Base-by-base conservation (phyloP, 176 grass and related monocot species). In the Triticum timopheevii region DNA sequence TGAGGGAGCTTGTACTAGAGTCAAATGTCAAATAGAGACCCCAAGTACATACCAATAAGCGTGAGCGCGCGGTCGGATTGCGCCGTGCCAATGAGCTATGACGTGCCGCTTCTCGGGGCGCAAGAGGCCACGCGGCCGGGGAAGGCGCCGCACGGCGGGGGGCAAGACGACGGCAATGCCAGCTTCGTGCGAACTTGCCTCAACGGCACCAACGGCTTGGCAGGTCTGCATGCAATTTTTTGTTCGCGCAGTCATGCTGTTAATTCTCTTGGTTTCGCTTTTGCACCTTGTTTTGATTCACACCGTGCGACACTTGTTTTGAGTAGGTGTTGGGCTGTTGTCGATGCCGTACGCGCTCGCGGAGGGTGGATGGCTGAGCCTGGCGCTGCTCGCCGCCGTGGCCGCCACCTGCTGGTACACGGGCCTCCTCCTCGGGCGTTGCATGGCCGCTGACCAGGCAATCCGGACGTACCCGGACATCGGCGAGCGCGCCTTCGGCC, bases 261-360 rank as follows among this genome's bases (percentile, higher is more conserved):
- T 66, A 4, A 13, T 69, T 34, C 65, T 67, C 65, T 67, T 19
- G 13, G 17, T 19, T 56, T 20, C 2, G 19, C 52, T 1, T 2
- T 58, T 5, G 52, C 52, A 2, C 52, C 52, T 22, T 58, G 52
- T 3, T 58, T 58, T 58, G 15, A 11, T 36, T 69, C 7, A 9
- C 33, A 36, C 67, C 36, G 61, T 22, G 28, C 65, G 28, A 20
- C 36, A 25, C 25, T 25, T 25, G 25, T 25, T 25, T 25, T 25
- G 25, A 25, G 25, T 28, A 28, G 93, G 93, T 22, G 87, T 92
- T 68, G 93, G 88, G 15, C 74, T 95, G 44, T 71, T 95, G 30
- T 88, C 93, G 28, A 85, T 90, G 36, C 93, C 93, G 2, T 92
- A 95, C 80, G 88, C 93, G 0, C 86, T 95, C 24, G 82, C 93